These are phyloP conservation scores for Lipomyces sp. DNA, from an alignment of 805 yeast genomes.

Conservation along the genomic window DNA sequence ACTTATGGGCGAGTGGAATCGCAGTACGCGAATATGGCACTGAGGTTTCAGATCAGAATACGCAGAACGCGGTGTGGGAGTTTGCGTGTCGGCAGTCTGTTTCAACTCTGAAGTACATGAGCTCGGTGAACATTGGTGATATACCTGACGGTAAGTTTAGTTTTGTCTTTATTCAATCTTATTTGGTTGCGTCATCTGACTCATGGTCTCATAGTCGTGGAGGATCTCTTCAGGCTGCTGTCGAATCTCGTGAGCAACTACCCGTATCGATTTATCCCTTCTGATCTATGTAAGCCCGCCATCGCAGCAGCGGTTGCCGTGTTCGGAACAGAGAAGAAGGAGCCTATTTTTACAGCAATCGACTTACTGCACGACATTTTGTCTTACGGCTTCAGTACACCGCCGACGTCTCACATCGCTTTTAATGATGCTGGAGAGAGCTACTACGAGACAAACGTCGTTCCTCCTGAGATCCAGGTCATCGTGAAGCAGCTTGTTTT, in stretches of 20 bases:
- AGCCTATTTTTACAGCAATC: conserved; percentile 64
- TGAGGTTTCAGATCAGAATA: conserved; percentile 46
- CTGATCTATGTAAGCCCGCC: conserved; percentile 43
- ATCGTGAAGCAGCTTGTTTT: conserved; percentile 49
- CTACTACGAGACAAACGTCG: conserved; percentile 39
- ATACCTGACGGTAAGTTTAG: conserved; percentile 51
- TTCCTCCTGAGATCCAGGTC: conserved; percentile 54
- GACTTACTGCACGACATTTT: conserved; percentile 78
- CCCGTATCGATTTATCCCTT: conserved; percentile 52
- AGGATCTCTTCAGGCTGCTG: conserved; percentile 82
- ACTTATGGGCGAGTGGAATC: conserved; percentile 81
- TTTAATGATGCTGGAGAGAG: conserved; percentile 15
- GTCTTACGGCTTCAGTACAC: conserved; percentile 77
- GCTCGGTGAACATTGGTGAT: conserved; percentile 32
- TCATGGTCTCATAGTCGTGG: conserved; percentile 46
- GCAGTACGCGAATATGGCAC: conserved; percentile 67
- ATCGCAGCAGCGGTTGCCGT: conserved; percentile 59
- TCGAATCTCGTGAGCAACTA: conserved; percentile 73
- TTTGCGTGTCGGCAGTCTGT: conserved; percentile 67
- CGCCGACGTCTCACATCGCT: conserved; percentile 72
- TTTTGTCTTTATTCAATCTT: too few relatives aligned
- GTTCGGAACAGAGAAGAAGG: conserved; percentile 59
- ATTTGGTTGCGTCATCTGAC: neutral
- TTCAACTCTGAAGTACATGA: conserved; percentile 51
- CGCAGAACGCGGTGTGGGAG: conserved; percentile 63